Percentiles rank a stretch among this genome's conserved stretches.
Conservation (phyloP, 306 rosid genomes). For the Luffa aegyptiaca region DNA sequence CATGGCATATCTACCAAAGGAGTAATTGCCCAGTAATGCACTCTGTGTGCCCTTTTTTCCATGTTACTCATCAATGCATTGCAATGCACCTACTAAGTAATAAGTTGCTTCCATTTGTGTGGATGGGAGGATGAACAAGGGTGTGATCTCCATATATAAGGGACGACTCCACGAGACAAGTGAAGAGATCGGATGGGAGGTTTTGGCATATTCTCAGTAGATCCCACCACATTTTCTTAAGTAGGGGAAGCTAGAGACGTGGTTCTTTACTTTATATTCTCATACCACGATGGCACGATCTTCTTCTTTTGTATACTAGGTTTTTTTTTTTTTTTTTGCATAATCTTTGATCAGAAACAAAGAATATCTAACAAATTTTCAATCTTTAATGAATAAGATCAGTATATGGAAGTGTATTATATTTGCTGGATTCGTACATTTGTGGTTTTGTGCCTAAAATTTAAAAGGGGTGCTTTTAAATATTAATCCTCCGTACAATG, state of each 20-base stretch:
- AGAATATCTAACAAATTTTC: too few relatives aligned
- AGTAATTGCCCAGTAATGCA: slow-evolving; percentile 7
- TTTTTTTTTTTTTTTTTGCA: not conserved
- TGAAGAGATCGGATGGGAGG: not conserved
- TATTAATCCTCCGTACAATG: not conserved
- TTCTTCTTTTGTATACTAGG: not conserved
- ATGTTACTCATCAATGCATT: not conserved
- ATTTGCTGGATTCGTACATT: not conserved
- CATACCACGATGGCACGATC: not conserved
- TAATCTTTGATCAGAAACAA: not conserved
- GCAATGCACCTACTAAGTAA: not conserved
- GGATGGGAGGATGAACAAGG: not conserved
- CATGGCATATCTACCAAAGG: not conserved
- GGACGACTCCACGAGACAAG: not conserved
- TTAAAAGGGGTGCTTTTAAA: not conserved
- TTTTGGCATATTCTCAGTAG: not conserved
- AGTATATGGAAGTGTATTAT: not conserved
- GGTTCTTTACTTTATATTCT: not conserved
- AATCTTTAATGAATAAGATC: not conserved
- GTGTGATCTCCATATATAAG: not conserved
- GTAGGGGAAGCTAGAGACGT: not conserved
- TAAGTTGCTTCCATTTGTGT: not conserved
- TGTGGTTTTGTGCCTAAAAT: not conserved
- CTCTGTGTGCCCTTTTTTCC: too few relatives aligned
- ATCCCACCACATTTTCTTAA: not conserved